Conservation (phyloP, 129 eudicot species). For the Flaveria trinervia region DNA sequence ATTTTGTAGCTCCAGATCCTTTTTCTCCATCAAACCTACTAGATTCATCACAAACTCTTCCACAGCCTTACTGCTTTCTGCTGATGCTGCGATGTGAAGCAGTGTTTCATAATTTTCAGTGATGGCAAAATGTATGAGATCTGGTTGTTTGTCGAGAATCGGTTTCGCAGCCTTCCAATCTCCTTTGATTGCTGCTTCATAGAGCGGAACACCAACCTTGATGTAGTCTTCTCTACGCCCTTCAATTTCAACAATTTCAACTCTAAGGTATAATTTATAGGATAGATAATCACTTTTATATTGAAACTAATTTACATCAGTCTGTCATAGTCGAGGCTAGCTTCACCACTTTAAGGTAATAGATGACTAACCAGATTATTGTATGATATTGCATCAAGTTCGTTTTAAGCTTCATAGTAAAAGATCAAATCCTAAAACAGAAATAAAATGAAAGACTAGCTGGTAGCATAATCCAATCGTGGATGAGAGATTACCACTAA, state of each 20-base stretch:
- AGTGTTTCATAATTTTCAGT: neutral
- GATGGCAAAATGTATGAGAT: neutral
- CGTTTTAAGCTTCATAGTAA: too few relatives aligned
- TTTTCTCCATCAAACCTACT: neutral
- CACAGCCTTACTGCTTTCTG: neutral
- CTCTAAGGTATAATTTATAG: too few relatives aligned
- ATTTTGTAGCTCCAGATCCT: neutral
- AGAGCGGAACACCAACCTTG: neutral
- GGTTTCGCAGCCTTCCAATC: neutral
- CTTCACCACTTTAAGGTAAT: too few relatives aligned
- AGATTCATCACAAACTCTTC: neutral
- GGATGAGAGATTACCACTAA: too few relatives aligned
- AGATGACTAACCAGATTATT: too few relatives aligned
- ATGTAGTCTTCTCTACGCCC: neutral
- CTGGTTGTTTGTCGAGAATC: neutral
- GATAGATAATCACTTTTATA: too few relatives aligned
- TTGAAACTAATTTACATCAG: too few relatives aligned
- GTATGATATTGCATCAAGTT: too few relatives aligned
- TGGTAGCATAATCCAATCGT: too few relatives aligned
- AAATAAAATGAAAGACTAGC: too few relatives aligned
- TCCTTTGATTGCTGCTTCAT: neutral
- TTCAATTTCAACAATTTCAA: neutral
- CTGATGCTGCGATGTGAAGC: slow-evolving; percentile 9
- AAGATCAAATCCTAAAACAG: too few relatives aligned
- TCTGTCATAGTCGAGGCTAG: too few relatives aligned